A percentile compares a stretch with the other conserved stretches of the same genome.
Evolutionary conservation across 139 green algal species (phyloP).

Genomic region (Volvox reticuliferus): DNA sequence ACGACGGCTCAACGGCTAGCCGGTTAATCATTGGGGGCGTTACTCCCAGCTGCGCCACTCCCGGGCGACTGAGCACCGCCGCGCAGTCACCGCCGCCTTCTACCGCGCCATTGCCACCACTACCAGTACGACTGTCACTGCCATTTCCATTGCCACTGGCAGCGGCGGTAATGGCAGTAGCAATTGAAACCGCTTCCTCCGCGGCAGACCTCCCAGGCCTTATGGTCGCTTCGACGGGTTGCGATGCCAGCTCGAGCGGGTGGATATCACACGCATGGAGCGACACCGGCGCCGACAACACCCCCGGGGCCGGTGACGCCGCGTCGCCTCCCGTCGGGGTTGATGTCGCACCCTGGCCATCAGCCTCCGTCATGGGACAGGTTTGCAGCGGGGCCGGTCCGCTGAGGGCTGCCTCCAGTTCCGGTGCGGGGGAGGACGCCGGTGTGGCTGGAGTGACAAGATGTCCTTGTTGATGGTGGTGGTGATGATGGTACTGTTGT

Average conservation of each 20-base stretch:
- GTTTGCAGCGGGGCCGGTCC: neutral
- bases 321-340: neutral
- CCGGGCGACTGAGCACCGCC: neutral
- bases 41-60: neutral
- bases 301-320: neutral
- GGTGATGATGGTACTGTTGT: neutral
- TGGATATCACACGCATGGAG: neutral
- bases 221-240: neutral
- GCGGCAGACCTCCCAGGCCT: neutral
- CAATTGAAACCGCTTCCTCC: neutral
- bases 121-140: no score
- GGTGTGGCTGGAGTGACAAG: neutral
- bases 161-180: neutral
- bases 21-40: neutral
- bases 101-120: neutral
- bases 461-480: neutral
- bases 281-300: neutral
- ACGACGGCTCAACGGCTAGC: neutral
- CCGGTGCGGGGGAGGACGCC: neutral
- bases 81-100: neutral
- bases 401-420: neutral
- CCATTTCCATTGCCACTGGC: no score
- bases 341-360: neutral
- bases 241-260: slow-evolving; percentile 2
- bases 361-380: neutral